phyloP scores from a whole-genome alignment of 345 rosid genomes.

The Turritis glabra region DNA sequence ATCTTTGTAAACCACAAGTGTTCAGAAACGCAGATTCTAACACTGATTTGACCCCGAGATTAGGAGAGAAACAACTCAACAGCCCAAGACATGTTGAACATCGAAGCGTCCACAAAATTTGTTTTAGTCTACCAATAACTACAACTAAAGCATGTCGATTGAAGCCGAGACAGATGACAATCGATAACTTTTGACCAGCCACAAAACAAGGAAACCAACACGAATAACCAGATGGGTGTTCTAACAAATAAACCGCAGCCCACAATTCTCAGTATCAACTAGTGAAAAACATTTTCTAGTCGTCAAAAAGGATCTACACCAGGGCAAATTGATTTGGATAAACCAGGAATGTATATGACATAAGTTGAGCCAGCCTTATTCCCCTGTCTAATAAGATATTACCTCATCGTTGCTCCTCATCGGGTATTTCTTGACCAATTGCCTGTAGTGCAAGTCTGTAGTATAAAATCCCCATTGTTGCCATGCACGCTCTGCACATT shows the following conservation, averaged over 20 bases:
- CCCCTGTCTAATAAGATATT: neutral
- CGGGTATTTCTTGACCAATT: slow-evolving; percentile 53
- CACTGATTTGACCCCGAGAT: neutral
- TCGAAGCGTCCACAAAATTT: neutral
- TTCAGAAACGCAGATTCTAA: neutral
- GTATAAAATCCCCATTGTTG: slow-evolving; percentile 95
- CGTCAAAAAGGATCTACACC: neutral
- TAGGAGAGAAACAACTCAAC: neutral
- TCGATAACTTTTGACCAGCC: neutral
- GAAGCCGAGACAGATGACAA: neutral
- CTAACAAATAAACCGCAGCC: neutral
- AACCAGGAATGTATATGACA: slow-evolving; percentile 11
- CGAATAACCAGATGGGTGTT: neutral
- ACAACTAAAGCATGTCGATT: slow-evolving; percentile 18
- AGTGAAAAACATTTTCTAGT: neutral
- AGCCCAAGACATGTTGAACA: neutral
- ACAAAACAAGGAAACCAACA: neutral
- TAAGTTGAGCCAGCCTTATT: slow-evolving; percentile 26
- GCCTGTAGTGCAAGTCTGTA: slow-evolving; percentile 89
- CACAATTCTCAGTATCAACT: slow-evolving; percentile 7
- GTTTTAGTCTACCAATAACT: slow-evolving; percentile 21
- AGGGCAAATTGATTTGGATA: slow-evolving; percentile 17
- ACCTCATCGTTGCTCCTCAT: slow-evolving; percentile 63
- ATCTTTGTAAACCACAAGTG: neutral
- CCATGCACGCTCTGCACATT: slow-evolving; percentile 92